Percentiles rank a stretch among this genome's conserved stretches.
Evolutionary conservation across 192 early-diverging fungal genomes (phyloP).

Genomic region (Umbelopsis ramanniana): DNA sequence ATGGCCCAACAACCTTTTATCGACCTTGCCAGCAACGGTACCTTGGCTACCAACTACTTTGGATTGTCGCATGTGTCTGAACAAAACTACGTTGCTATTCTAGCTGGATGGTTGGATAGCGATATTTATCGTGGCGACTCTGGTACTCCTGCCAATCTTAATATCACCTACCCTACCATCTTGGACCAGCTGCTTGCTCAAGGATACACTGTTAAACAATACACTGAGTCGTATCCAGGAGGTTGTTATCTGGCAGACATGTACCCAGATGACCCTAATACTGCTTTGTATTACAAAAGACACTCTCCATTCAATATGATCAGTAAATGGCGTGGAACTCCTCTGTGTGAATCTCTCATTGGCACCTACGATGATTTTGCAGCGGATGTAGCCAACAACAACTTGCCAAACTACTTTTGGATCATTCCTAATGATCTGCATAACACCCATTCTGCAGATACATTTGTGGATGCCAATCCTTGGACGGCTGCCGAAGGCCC

Average conservation of each 20-base stretch:
- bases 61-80: neutral
- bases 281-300: neutral
- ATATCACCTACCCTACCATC: neutral
- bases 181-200: neutral
- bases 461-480: neutral
- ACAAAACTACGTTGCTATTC: constrained; percentile 5
- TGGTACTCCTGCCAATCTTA: neutral
- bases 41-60: constrained; percentile 4
- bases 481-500: neutral
- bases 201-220: neutral
- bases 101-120: neutral
- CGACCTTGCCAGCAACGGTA: neutral
- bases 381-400: neutral
- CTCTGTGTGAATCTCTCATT: neutral
- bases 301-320: neutral
- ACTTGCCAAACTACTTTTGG: neutral
- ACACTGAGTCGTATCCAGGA: neutral
- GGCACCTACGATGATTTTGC: neutral
- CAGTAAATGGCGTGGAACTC: neutral
- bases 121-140: neutral
- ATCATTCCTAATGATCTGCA: constrained; percentile 1
- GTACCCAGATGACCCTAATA: constrained; percentile 2
- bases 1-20: neutral
- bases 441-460: neutral
- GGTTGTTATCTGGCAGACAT: neutral